phyloP scores from a whole-genome alignment of 768 basidiomycete genomes.

The Dictyophora rubrovolvata region DNA sequence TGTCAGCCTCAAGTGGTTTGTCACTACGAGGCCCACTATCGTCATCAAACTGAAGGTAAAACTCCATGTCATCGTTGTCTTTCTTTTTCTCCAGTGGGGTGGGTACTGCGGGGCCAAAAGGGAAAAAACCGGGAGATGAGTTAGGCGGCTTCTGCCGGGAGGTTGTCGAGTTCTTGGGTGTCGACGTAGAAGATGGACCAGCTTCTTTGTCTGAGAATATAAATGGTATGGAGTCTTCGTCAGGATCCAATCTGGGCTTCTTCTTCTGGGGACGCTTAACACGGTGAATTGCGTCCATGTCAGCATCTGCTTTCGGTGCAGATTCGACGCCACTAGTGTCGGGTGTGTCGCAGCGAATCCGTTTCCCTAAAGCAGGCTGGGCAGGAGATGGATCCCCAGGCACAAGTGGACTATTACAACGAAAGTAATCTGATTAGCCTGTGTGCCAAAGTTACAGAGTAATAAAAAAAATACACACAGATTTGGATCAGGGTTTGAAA shows the following conservation, averaged over 20 bases:
- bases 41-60: background rate
- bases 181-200: conserved; percentile 3
- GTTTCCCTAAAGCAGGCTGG: background rate
- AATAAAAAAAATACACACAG: background rate
- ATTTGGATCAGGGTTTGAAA: background rate
- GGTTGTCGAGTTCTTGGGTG: background rate
- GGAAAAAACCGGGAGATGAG: conserved; percentile 1
- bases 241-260: background rate
- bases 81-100: background rate
- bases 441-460: background rate
- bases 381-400: background rate
- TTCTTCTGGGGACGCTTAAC: background rate
- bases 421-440: background rate
- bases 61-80: background rate
- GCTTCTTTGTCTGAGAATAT: background rate
- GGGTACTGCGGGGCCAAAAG: background rate
- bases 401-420: background rate
- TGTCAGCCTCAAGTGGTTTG: background rate
- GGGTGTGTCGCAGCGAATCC: background rate
- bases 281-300: background rate
- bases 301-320: background rate
- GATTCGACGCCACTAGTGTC: background rate
- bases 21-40: background rate
- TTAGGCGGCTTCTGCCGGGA: background rate
- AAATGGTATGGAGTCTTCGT: background rate